Evolutionary conservation across 371 early-diverging fungal genomes (phyloP).

Genomic region (Lichtheimia hyalospora): DNA sequence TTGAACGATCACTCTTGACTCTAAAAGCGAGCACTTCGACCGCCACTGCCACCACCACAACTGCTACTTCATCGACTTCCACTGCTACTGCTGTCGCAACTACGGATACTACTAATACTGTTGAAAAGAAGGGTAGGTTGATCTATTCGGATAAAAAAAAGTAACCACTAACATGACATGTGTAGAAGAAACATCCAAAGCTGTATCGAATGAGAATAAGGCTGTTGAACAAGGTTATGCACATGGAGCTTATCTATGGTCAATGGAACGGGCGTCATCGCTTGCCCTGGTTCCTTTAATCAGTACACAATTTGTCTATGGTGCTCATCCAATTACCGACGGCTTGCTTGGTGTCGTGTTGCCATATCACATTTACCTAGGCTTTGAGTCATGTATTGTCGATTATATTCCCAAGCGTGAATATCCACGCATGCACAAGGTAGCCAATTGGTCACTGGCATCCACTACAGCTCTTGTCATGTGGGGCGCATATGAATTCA

Average conservation of each 20-base stretch:
- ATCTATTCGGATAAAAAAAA: no score
- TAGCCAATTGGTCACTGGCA: slow-evolving; percentile 60
- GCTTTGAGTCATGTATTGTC: slow-evolving; percentile 65
- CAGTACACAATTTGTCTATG: slow-evolving; percentile 70
- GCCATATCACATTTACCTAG: slow-evolving; percentile 87
- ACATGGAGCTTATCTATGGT: slow-evolving; percentile 42
- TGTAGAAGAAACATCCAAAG: not conserved
- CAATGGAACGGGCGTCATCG: slow-evolving; percentile 75
- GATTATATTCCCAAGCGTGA: slow-evolving; percentile 84
- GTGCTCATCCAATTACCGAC: slow-evolving; percentile 84
- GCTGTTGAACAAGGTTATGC: slow-evolving; percentile 12
- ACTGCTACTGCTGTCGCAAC: not conserved
- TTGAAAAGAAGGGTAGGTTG: not conserved
- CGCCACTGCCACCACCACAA: not conserved
- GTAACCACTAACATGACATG: no score
- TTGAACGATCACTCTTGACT: no score
- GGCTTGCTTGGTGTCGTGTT: slow-evolving; percentile 84
- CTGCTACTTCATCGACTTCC: not conserved
- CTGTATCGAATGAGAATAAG: not conserved
- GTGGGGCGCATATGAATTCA: slow-evolving; percentile 92
- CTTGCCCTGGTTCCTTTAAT: slow-evolving; percentile 77
- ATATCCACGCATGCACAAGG: slow-evolving; percentile 61
- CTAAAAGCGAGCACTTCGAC: not conserved
- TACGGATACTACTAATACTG: not conserved
- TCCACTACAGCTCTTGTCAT: slow-evolving; percentile 67